A percentile compares a stretch with the other conserved stretches of the same genome.
Evolutionary conservation across 768 basidiomycete species (phyloP).

Genomic region (Termitomyces sp.): DNA sequence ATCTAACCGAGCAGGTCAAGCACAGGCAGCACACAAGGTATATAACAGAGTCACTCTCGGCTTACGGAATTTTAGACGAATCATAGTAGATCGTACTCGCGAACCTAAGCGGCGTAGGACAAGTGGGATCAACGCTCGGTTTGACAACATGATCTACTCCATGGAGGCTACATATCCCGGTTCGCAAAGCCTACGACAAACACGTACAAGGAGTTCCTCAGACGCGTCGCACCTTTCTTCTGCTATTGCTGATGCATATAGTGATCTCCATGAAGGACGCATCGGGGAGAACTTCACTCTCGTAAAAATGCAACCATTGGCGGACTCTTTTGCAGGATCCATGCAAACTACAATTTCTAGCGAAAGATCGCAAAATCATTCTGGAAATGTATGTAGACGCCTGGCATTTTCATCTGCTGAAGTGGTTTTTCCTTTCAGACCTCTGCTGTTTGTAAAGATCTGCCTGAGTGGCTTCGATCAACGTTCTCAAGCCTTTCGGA

Average conservation of each 20-base stretch:
- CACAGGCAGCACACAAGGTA: slow-evolving; percentile 5
- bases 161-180: slow-evolving; percentile 38
- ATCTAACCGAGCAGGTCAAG: slow-evolving; percentile 11
- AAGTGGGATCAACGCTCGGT: slow-evolving; percentile 51
- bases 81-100: neutral
- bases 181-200: slow-evolving; percentile 18
- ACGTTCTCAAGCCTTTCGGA: slow-evolving; percentile 44
- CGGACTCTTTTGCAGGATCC: neutral
- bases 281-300: slow-evolving; percentile 37
- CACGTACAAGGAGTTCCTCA: slow-evolving; percentile 38
- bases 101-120: slow-evolving; percentile 44
- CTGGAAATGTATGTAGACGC: neutral
- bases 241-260: neutral
- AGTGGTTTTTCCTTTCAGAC: neutral
- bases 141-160: slow-evolving; percentile 63
- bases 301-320: slow-evolving; percentile 31
- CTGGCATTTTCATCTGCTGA: neutral
- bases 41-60: neutral
- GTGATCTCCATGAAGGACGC: slow-evolving; percentile 22
- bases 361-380: neutral
- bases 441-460: slow-evolving; percentile 14
- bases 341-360: neutral
- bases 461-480: slow-evolving; percentile 54
- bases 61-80: no score
- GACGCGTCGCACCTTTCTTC: slow-evolving; percentile 18